Evolutionary conservation across 768 basidiomycete genomes (phyloP), one percentile per base, ranked within the genome.

Genomic region (Udeniomyces megalosporus): DNA sequence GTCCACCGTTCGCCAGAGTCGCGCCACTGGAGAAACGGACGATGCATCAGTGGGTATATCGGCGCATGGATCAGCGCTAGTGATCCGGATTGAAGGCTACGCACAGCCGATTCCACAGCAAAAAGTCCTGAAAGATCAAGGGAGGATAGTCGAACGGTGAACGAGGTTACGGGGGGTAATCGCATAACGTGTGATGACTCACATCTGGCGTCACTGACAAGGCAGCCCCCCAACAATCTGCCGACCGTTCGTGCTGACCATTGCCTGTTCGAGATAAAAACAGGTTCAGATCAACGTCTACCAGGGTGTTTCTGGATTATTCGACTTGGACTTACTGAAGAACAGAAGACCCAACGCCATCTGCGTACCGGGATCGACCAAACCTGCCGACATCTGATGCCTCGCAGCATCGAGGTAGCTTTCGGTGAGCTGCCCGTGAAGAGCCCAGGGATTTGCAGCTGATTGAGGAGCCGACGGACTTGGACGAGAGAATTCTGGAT

Each of bases 181-280:
- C 58, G 46, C 60, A 48, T 44, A 31, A 12, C n/a, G 15, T 10
- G 14, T 12, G 24, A 28, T 10, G 50, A 72, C 78, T 67, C 65
- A 83, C 84, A 61, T 81, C 82, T 4, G 95, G 93, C 35, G 84
- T 78, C 26, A 81, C 80, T 35, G 81, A 80, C 52, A 99, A 75
- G 0, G 92, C 93, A 51, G 84, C 82, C 68, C 86, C 85, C 73
- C 96, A 99, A 71, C 95, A 99, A 70, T 96, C 92, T 70, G 86
- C 87, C 2, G 92, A 90, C 31, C 83, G 81, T 49, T 85, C 86
- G 68, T 89, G 97, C 67, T 90, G 84, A 17, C 77, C 78, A 70
- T 85, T 87, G 49, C 82, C 58, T 59, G 58, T 1, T 31, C 14
- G 22, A 58, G 10, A 26, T 14, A 24, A 22, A 34, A 29, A 6